A percentile compares a stretch with the other conserved stretches of the same genome.
phyloP scores from a whole-genome alignment of 108 stramenopile genomes.

The Nitzschia palea region DNA sequence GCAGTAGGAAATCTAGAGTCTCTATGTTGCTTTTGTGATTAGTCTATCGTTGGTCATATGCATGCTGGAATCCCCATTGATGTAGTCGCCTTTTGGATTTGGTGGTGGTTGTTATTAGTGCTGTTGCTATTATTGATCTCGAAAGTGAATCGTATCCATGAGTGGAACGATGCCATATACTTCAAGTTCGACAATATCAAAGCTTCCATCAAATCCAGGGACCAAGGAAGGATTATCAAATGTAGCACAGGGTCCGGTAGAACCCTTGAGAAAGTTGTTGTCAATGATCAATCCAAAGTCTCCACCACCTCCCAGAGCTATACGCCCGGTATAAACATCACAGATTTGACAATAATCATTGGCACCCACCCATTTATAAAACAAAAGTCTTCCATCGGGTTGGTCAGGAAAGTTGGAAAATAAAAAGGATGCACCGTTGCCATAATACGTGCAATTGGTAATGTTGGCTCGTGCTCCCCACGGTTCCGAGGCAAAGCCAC shows the following conservation, averaged over 20 bases:
- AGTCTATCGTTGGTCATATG: no score
- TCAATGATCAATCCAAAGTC: slow-evolving; percentile 40
- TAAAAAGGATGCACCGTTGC: slow-evolving; percentile 39
- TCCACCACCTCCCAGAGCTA: slow-evolving; percentile 49
- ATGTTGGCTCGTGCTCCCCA: slow-evolving; percentile 28
- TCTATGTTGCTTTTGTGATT: no score
- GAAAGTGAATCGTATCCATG: slow-evolving; percentile 2
- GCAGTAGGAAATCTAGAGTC: no score
- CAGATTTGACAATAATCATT: slow-evolving; percentile 52
- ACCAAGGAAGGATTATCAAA: slow-evolving; percentile 41
- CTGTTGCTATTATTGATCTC: background rate
- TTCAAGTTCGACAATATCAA: slow-evolving; percentile 41
- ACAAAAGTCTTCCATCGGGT: background rate
- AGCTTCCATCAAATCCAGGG: slow-evolving; percentile 15
- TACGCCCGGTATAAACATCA: slow-evolving; percentile 6
- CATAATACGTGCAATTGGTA: slow-evolving; percentile 20
- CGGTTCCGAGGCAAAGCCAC: slow-evolving; percentile 37
- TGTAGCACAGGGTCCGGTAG: slow-evolving; percentile 39
- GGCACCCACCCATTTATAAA: slow-evolving; percentile 41
- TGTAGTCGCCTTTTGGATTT: no score
- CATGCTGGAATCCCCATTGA: no score
- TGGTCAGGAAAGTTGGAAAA: slow-evolving; percentile 22
- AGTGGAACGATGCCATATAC: slow-evolving; percentile 38
- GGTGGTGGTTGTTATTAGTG: background rate
- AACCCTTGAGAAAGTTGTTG: slow-evolving; percentile 31